Percentiles rank a stretch among this genome's conserved stretches.
Conservation (phyloP, 148 eudicot species). For the Tetragonia tetragonoides region DNA sequence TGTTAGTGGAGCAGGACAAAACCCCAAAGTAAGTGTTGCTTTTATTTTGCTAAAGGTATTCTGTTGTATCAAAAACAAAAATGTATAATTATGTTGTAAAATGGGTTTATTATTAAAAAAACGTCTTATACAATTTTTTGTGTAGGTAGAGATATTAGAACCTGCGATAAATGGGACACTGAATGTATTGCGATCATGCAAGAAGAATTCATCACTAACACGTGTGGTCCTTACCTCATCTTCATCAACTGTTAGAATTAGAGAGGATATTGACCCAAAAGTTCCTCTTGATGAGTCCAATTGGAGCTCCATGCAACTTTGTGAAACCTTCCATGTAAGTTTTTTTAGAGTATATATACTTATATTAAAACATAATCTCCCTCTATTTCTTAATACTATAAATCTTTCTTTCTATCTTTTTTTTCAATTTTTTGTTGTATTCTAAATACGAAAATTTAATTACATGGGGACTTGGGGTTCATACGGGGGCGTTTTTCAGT, state of each 20-base stretch:
- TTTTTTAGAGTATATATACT: too few relatives aligned
- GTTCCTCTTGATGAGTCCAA: slow-evolving; percentile 69
- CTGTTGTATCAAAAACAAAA: neutral
- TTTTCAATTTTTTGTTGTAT: too few relatives aligned
- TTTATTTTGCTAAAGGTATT: too few relatives aligned
- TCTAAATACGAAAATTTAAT: too few relatives aligned
- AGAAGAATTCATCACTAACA: slow-evolving; percentile 65
- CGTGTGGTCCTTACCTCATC: slow-evolving; percentile 94
- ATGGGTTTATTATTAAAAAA: neutral
- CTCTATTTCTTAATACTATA: too few relatives aligned
- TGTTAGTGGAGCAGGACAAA: slow-evolving; percentile 40
- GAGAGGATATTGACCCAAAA: slow-evolving; percentile 51
- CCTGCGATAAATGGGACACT: slow-evolving; percentile 92
- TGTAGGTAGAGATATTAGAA: slow-evolving; percentile 65
- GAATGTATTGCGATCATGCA: slow-evolving; percentile 85
- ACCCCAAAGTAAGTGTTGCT: slow-evolving; percentile 49
- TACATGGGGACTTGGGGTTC: too few relatives aligned
- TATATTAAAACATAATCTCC: too few relatives aligned
- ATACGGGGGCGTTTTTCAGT: too few relatives aligned
- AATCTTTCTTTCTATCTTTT: too few relatives aligned
- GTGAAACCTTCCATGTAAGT: slow-evolving; percentile 57
- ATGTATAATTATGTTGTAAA: neutral
- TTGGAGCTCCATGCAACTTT: slow-evolving; percentile 83
- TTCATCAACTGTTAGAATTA: slow-evolving; percentile 70
- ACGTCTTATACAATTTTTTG: neutral